phyloP scores from a whole-genome alignment of 164 flowering plant species.

The Vitis vinifera region ASM3070453v1 NC_081818.1:13044501-13045000 shows the following conservation, averaged over 20 bases:
- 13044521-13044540: background rate
- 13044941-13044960: background rate
- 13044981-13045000: constrained; percentile 1
- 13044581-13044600: constrained; percentile 7
- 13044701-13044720: background rate
- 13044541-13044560: background rate
- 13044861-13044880: background rate
- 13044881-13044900: background rate
- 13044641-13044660: background rate
- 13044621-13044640: background rate
- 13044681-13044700: background rate
- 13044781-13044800: background rate
- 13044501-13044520: background rate
- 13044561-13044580: background rate
- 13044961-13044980: background rate
- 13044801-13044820: no score
- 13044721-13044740: background rate
- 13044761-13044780: background rate
- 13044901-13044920: background rate
- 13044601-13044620: constrained; percentile 3
- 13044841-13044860: background rate
- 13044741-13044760: background rate
- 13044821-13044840: background rate
- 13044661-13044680: background rate
- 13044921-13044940: background rate